Evolutionary conservation across 805 yeast species (phyloP).

Genomic region (Clavispora santaluciae): DNA sequence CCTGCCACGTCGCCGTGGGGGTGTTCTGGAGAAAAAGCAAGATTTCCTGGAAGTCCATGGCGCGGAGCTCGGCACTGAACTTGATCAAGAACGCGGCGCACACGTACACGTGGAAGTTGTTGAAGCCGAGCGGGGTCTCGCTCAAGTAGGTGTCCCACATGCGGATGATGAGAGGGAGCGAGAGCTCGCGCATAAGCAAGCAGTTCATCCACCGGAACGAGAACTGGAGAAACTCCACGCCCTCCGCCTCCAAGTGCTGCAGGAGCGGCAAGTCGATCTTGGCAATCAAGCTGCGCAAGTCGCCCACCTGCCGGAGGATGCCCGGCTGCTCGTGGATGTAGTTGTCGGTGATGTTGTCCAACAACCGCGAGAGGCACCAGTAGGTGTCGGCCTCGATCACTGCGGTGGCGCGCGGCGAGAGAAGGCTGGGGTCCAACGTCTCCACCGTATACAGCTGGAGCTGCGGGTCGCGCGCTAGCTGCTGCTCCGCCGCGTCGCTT

Average conservation of each 20-base stretch:
- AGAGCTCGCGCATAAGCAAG: constrained; percentile 87
- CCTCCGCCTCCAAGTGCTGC: constrained; percentile 71
- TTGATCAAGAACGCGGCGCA: constrained; percentile 94
- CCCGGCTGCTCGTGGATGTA: constrained; percentile 99
- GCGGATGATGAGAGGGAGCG: constrained; percentile 70
- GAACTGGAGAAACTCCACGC: constrained; percentile 92
- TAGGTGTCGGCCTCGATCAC: constrained; percentile 92
- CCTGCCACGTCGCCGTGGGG: constrained; percentile 83
- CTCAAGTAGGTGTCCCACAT: constrained; percentile 97
- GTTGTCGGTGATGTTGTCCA: constrained; percentile 94
- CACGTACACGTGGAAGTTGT: constrained; percentile 91
- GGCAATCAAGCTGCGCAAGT: constrained; percentile 67
- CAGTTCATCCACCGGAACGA: constrained; percentile 99
- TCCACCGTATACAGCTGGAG: constrained; percentile 38
- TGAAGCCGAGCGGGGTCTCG: constrained; percentile 73
- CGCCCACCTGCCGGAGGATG: constrained; percentile 83
- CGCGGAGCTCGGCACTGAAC: constrained; percentile 73
- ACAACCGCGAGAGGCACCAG: constrained; percentile 89
- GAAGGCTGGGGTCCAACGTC: constrained; percentile 53
- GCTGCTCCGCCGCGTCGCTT: constrained; percentile 18
- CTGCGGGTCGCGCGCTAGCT: constrained; percentile 22
- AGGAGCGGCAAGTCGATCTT: constrained; percentile 74
- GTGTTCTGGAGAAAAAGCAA: constrained; percentile 87
- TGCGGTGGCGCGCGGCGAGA: constrained; percentile 57
- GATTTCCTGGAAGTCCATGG: constrained; percentile 92